Conservation (phyloP, 1,284 basidiomycete species). For the Malassezia restricta region DNA sequence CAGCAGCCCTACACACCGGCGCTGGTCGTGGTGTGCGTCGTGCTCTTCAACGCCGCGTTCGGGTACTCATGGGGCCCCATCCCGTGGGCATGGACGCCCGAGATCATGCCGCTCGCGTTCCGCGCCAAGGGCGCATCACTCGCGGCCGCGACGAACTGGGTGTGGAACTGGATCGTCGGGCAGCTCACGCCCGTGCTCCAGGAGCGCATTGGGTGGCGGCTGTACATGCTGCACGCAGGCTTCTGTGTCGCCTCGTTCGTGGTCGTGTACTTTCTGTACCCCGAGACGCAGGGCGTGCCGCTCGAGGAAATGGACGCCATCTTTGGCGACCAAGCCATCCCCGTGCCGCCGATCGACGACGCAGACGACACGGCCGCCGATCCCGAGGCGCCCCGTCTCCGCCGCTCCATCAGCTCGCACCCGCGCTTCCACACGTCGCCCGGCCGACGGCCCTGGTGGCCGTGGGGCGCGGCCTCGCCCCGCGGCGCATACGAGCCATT, state of each 20-base stretch:
- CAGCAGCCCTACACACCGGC: conserved; percentile 58
- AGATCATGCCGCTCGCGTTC: conserved; percentile 56
- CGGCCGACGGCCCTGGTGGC: not conserved
- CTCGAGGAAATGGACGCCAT: conserved; percentile 51
- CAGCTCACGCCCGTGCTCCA: conserved; percentile 78
- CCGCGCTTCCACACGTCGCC: conserved; percentile 2
- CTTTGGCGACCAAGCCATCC: conserved; percentile 43
- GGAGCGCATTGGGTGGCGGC: conserved; percentile 75
- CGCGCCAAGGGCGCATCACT: conserved; percentile 18
- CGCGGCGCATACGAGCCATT: no score
- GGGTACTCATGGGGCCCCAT: conserved; percentile 60
- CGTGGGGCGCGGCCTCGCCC: no score
- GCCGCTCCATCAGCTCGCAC: conserved; percentile 14
- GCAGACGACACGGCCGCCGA: conserved; percentile 4
- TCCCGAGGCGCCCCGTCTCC: conserved; percentile 7
- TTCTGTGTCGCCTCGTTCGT: conserved; percentile 81
- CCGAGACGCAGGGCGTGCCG: conserved; percentile 52
- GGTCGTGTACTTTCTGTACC: conserved; percentile 55
- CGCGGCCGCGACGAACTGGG: conserved; percentile 65
- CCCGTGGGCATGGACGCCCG: conserved; percentile 61
- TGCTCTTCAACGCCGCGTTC: conserved; percentile 86
- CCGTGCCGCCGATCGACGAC: conserved; percentile 35
- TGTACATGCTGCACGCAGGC: conserved; percentile 93
- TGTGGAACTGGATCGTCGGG: conserved; percentile 68
- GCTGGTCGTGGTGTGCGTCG: conserved; percentile 75